A percentile compares a stretch with the other conserved stretches of the same genome.
Conservation (phyloP, 495 filamentous ascomycete species). For the Platismatia glauca region DNA sequence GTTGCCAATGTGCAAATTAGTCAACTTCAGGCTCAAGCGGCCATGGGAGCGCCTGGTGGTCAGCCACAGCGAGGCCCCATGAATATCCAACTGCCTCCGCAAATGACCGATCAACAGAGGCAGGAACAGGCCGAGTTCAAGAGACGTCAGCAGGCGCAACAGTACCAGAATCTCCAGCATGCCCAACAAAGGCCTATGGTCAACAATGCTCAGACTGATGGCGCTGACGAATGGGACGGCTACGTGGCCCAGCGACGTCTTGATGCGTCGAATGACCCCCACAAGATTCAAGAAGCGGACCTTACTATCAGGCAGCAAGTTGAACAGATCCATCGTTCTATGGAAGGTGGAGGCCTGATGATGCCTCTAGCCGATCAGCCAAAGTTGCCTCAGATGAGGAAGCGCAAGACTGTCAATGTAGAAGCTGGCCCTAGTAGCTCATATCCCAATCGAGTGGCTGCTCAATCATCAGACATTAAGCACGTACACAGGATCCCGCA, state of each 20-base stretch:
- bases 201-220: conserved; percentile 61
- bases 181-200: conserved; percentile 32
- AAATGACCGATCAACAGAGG: conserved; percentile 33
- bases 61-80: conserved; percentile 37
- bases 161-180: conserved; percentile 41
- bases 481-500: conserved; percentile 32
- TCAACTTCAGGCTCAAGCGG: conserved; percentile 46
- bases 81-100: conserved; percentile 37
- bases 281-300: conserved; percentile 16
- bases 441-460: conserved; percentile 10
- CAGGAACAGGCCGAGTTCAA: conserved; percentile 28
- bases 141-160: conserved; percentile 35
- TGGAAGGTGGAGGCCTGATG: conserved; percentile 79
- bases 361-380: conserved; percentile 46
- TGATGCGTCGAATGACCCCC: conserved; percentile 31
- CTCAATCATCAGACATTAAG: not conserved
- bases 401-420: conserved; percentile 25
- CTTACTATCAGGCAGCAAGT: conserved; percentile 54
- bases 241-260: conserved; percentile 46
- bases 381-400: conserved; percentile 21
- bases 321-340: conserved; percentile 53
- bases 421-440: conserved; percentile 17
- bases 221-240: conserved; percentile 56
- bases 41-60: conserved; percentile 36
- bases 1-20: conserved; percentile 62